Conservation (phyloP, 1,139 yeast genomes). For the Geotrichum carabidarum region DNA sequence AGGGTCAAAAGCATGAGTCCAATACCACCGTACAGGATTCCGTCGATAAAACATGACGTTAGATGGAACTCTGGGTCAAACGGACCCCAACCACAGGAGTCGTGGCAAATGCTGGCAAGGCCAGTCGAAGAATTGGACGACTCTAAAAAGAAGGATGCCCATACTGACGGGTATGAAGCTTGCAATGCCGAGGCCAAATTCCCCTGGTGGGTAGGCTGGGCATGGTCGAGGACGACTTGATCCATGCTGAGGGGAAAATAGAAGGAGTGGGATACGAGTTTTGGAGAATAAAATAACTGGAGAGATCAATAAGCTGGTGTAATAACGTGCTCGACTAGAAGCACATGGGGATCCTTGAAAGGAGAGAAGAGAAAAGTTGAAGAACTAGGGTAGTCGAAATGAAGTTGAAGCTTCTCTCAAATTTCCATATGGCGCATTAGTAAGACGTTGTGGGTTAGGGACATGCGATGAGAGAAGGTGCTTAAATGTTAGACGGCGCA, state of each 20-base stretch:
- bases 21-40: slow-evolving; percentile 51
- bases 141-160: neutral
- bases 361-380: no score
- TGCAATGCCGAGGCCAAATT: neutral
- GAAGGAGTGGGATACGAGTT: no score
- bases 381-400: no score
- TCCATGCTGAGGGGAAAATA: neutral
- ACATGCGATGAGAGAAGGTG: no score
- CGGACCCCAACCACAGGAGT: slow-evolving; percentile 72
- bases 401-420: no score
- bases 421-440: no score
- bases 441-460: no score
- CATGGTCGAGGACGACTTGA: slow-evolving; percentile 4
- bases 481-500: no score
- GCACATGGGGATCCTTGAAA: no score
- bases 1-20: slow-evolving; percentile 51
- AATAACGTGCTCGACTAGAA: no score
- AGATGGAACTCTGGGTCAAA: slow-evolving; percentile 55
- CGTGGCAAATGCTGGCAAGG: slow-evolving; percentile 37
- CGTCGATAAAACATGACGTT: slow-evolving; percentile 80
- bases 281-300: no score
- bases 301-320: no score
- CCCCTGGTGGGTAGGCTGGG: neutral
- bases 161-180: neutral
- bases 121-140: slow-evolving; percentile 10